A percentile compares a stretch with the other conserved stretches of the same genome.
Evolutionary conservation across 768 basidiomycete genomes (phyloP).

Genomic region (Fomitopsis serialis): DNA sequence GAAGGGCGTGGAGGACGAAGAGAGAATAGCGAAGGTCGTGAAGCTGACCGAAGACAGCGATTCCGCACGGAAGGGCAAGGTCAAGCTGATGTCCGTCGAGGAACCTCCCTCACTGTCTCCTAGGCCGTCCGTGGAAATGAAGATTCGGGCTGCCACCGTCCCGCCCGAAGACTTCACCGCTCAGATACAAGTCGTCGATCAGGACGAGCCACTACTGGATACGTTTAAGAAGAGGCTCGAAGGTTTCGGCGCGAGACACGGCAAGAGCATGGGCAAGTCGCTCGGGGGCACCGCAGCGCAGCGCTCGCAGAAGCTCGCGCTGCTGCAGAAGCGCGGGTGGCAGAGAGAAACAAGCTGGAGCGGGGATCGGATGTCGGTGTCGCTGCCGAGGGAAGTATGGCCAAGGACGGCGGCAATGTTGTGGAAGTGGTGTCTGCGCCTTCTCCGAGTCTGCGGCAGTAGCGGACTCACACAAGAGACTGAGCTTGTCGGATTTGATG

Average conservation of each 20-base stretch:
- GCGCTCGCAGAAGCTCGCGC: conserved; percentile 64
- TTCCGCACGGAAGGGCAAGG: not conserved
- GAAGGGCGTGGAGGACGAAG: not conserved
- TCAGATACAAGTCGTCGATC: conserved; percentile 3
- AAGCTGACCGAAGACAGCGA: not conserved
- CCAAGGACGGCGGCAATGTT: not conserved
- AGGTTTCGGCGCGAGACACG: conserved; percentile 47
- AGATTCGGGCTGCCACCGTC: not conserved
- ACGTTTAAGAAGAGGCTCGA: conserved; percentile 69
- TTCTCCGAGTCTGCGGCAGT: not conserved
- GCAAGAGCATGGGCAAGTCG: conserved; percentile 59
- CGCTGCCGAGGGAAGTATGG: not conserved
- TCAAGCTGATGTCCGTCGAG: not conserved
- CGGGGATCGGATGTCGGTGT: not conserved
- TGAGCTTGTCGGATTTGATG: conserved; percentile 58
- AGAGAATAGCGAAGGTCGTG: not conserved
- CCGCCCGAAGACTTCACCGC: not conserved
- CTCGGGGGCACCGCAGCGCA: conserved; percentile 51
- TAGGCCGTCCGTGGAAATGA: not conserved
- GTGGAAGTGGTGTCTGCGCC: not conserved
- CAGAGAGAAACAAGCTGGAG: conserved; percentile 53
- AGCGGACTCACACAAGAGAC: conserved; percentile 26
- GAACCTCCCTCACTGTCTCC: not conserved
- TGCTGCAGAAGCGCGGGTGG: conserved; percentile 65
- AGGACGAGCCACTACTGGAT: conserved; percentile 51